A percentile compares a stretch with the other conserved stretches of the same genome.
Evolutionary conservation across 2,329 filamentous ascomycete species (phyloP).

Genomic region (Colletotrichum salicis): DNA sequence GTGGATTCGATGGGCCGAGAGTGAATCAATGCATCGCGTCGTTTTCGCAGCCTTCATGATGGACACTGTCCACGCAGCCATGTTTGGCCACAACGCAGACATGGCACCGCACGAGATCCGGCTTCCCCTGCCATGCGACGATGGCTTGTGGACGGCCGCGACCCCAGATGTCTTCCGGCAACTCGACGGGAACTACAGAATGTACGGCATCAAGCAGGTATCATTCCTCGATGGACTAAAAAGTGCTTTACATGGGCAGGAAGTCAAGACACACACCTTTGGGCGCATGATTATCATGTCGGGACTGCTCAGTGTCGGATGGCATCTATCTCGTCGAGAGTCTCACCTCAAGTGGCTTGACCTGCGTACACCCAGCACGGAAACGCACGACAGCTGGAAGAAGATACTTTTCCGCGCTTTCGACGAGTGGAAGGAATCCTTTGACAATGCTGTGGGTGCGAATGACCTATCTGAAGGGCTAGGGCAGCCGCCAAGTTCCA

Average conservation of each 20-base stretch:
- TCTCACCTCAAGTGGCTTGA: slow-evolving; percentile 84
- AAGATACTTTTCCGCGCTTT: slow-evolving; percentile 81
- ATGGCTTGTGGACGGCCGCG: slow-evolving; percentile 84
- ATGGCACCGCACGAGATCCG: slow-evolving; percentile 94
- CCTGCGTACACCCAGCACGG: slow-evolving; percentile 70
- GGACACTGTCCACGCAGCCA: slow-evolving; percentile 88
- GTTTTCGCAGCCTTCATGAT: slow-evolving; percentile 92
- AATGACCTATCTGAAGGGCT: slow-evolving; percentile 45
- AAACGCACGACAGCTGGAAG: slow-evolving; percentile 78
- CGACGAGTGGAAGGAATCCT: slow-evolving; percentile 87
- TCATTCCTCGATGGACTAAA: slow-evolving; percentile 89
- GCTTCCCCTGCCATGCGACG: slow-evolving; percentile 86
- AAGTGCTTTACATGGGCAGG: slow-evolving; percentile 81
- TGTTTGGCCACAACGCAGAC: slow-evolving; percentile 90
- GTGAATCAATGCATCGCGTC: slow-evolving; percentile 85
- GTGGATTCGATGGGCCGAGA: slow-evolving; percentile 91
- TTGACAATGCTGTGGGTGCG: slow-evolving; percentile 73
- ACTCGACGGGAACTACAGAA: slow-evolving; percentile 79
- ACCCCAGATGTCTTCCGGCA: slow-evolving; percentile 81
- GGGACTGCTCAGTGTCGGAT: slow-evolving; percentile 87
- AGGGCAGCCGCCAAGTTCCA: slow-evolving; percentile 64
- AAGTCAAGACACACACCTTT: slow-evolving; percentile 86
- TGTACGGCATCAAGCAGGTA: slow-evolving; percentile 81
- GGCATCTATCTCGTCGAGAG: slow-evolving; percentile 90
- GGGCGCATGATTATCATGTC: slow-evolving; percentile 92